Base-by-base conservation (phyloP, 2,329 filamentous ascomycete species). In the Lasiodiplodia sp. region DNA sequence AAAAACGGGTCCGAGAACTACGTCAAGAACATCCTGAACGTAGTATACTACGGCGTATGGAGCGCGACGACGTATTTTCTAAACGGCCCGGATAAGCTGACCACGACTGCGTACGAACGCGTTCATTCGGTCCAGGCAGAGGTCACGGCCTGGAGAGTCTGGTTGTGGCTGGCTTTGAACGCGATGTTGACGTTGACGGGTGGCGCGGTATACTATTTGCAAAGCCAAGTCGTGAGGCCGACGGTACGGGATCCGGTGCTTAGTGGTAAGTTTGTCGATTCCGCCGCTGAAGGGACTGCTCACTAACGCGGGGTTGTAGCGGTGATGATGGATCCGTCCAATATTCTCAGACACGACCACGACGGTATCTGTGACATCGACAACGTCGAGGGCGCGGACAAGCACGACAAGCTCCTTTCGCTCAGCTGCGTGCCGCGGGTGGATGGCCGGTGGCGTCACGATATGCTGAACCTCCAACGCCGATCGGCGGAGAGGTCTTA, bases 21-120 rank as follows among this genome's bases (percentile, higher is more conserved):
- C 44, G 44, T 49, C 16, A 49, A 49, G 44, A 49, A 49, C 44
- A 49, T 49, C 44, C 44, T 49, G 16, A 3, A 49, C 44, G 16
- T 49, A 16, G 14, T 10, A 18, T 49, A 18, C 14, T 10, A 49
- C 4, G 44, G 44, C 16, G n/a, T 49, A 49, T 49, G 44, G 44
- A 49, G 44, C 44, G 44, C 44, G n/a, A 49, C n/a, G 44, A 18
- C 44, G 44, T 49, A 49, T 49, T 49, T 49, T 49, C 44, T 49
- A 21, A 49, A 49, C 44, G 44, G 44, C 44, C 44, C 14, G n/a
- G n/a, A 49, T 16, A 49, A 21, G 44, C n/a, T 49, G n/a, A 16
- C 44, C 44, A 49, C 16, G 16, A 21, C n/a, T 7, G 44, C 44
- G 14, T 49, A 49, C 44, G 44, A 49, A 49, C 14, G 44, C 16